Base-by-base conservation (phyloP, 202 grass and related monocot species). In the Musa balbisiana region DNA sequence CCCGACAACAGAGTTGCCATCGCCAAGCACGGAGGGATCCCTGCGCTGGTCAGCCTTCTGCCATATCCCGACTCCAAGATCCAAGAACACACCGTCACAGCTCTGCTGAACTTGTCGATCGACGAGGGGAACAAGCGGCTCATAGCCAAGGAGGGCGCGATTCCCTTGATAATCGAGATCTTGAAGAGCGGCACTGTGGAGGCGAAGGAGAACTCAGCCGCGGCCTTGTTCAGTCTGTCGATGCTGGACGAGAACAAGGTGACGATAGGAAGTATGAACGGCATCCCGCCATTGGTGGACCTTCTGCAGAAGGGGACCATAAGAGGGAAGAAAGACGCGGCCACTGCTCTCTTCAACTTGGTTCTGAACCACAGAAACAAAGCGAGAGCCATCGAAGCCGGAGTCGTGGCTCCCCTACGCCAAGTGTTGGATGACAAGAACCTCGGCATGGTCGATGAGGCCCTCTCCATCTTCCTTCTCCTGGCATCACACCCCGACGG, bases 321-420 rank as follows among this genome's bases (percentile, higher is more conserved):
- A 11, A 83, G 87, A 75, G 93, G 93, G 63, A 97, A 90, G 76
- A 97, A 93, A 52, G 90, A 97, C 69, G 93, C 93, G 54, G 78
- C 82, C 51, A 87, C 93, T 3, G 84, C 90, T 11, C 80, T 97
- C 52, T 92, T 97, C 66, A 93, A 91, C 73, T 84, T 97, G 22
- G 71, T 90, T 22, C 52, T 91, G 0, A 84, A 91, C 21, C 65
- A 87, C 55, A 74, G 81, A 0, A 97, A 97, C 74, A 97, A 87
- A 74, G 72, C 80, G 0, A 85, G 82, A 29, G 88, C 88, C 23
- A 85, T 97, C 1, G 83, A 93, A 71, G 86, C 88, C 0, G 90
- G 86, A 54, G 82, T 86, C 0, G 64, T 93, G 15, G 10, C 75
- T 2, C 25, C 76, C 51, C 26, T 97, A 72, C 75, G 84, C 19